Base-by-base conservation (phyloP, 1,284 basidiomycete genomes). In the Melampsora occidentalis region DNA sequence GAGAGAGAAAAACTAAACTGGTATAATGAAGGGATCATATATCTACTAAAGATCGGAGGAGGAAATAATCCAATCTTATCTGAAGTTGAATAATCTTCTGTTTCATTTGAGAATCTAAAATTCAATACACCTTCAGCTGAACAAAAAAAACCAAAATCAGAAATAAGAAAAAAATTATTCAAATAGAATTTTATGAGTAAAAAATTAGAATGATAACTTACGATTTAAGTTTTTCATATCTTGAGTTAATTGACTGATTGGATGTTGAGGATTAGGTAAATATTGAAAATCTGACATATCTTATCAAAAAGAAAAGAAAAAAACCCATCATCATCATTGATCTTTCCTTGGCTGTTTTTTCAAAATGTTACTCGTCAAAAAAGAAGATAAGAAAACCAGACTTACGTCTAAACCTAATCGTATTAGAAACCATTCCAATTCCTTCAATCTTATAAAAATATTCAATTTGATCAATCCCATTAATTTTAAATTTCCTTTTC, bases 211-310 rank as follows among this genome's bases (percentile, higher is more conserved):
- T 39, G 63, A 22, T 35, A 28, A 79, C 83, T 64, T 81, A 94
- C 94, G 90, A 81, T 97, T 90, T 85, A 95, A 88, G 2, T 85
- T 85, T 64, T 89, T 86, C 87, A 97, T 90, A 0, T 91, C 88
- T 14, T 86, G 80, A 2, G 91, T 88, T 70, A 97, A 83, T 77
- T 88, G 84, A 1, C 89, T 84, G 2, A 93, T 84, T 2, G 89
- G 88, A 80, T 94, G 91, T 28, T 88, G 83, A 80, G 86, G 85
- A 75, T 90, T 85, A 1, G 92, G 91, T 75, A 89, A 87, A 83
- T 89, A 96, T 83, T 96, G 93, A 81, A 89, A 96, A 82, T 97
- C 94, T 59, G 90, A 92, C 91, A 96, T 93, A 77, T 89, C 94
- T 97, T 71, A 7, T 35, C 7, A 18, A 65, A 22, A 22, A 18